Conservation (phyloP, 2,329 filamentous ascomycete species). For the Ascochyta lentis region DNA sequence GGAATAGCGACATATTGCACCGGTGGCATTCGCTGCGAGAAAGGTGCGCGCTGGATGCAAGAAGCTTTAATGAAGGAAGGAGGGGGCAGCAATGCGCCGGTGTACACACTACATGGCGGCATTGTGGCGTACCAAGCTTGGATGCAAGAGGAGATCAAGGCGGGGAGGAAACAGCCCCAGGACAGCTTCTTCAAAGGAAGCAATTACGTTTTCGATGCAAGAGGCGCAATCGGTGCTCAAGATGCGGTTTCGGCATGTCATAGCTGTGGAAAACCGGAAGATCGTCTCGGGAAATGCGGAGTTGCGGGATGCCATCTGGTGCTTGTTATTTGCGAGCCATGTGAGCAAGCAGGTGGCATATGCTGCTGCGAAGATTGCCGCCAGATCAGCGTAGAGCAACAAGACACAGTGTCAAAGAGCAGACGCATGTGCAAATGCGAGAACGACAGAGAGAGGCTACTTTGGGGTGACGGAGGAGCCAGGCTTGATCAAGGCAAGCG, state of each 20-base stretch:
- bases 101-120: conserved; percentile 30
- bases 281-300: conserved; percentile 27
- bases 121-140: conserved; percentile 34
- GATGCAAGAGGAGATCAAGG: conserved; percentile 27
- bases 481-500: conserved; percentile 2
- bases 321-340: conserved; percentile 27
- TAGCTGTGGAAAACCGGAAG: conserved; percentile 20
- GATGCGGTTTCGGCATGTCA: conserved; percentile 27
- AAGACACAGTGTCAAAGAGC: neutral
- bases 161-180: conserved; percentile 22
- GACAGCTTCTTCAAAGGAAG: conserved; percentile 33
- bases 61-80: conserved; percentile 19
- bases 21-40: conserved; percentile 34
- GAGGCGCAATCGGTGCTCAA: conserved; percentile 26
- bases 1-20: conserved; percentile 34
- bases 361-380: conserved; percentile 28
- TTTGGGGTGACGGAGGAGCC: conserved; percentile 27
- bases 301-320: conserved; percentile 28
- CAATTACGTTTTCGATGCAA: conserved; percentile 36
- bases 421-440: conserved; percentile 29
- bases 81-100: conserved; percentile 4
- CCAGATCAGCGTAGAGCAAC: conserved; percentile 1
- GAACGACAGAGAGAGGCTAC: conserved; percentile 22
- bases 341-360: conserved; percentile 17
- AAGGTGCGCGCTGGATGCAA: conserved; percentile 37